Conservation (phyloP, 1,139 yeast genomes). For the Suhomyces panamericanus region DNA sequence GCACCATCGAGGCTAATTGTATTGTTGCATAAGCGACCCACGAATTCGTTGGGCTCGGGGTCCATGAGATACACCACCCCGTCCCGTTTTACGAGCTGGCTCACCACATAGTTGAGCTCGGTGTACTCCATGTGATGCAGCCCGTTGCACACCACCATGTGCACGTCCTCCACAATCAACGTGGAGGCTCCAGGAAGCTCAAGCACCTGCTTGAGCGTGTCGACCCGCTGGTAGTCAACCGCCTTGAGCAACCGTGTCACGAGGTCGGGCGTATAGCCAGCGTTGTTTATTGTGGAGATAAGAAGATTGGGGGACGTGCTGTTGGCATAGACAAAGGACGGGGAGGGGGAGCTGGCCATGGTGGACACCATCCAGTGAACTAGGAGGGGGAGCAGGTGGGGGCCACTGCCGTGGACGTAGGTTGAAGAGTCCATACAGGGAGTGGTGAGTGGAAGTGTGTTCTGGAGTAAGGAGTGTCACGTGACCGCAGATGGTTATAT, state of each 20-base stretch:
- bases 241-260: conserved; percentile 6
- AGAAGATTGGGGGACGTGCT: conserved; percentile 13
- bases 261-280: background rate
- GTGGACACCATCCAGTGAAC: conserved; percentile 4
- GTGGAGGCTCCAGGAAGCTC: background rate
- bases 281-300: background rate
- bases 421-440: background rate
- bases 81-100: conserved; percentile 2
- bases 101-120: conserved; percentile 9
- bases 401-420: conserved; percentile 2
- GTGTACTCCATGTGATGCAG: conserved; percentile 8
- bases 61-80: conserved; percentile 8
- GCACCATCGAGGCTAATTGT: background rate
- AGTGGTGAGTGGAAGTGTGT: too few species aligned
- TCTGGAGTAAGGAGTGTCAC: too few species aligned
- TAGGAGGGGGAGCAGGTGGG: background rate
- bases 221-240: conserved; percentile 12
- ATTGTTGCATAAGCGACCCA: conserved; percentile 6
- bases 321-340: conserved; percentile 10
- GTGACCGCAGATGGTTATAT: background rate
- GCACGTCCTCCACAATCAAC: conserved; percentile 11
- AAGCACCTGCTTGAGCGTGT: conserved; percentile 3
- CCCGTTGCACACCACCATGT: conserved; percentile 6
- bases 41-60: conserved; percentile 4
- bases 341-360: background rate